Conservation (phyloP, 2,329 filamentous ascomycete species). For the Lasiodiplodia gonubiensis region DNA sequence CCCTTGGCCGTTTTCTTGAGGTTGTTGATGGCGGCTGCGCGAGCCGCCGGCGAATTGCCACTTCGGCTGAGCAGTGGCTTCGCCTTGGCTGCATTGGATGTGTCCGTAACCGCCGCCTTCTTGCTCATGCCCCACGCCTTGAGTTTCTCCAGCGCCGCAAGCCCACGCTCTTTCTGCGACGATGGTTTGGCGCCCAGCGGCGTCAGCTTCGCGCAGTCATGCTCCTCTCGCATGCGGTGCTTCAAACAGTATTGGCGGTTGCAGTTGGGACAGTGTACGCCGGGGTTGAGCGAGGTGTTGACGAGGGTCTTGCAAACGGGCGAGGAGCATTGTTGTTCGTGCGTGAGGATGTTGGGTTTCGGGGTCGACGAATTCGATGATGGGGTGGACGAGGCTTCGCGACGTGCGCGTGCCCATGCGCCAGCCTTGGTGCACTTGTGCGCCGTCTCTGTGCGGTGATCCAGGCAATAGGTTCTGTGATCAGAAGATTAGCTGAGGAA, state of each 20-base stretch:
- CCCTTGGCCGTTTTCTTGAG: slow-evolving; percentile 91
- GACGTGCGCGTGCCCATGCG: slow-evolving; percentile 62
- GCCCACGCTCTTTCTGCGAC: slow-evolving; percentile 67
- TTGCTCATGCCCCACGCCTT: slow-evolving; percentile 81
- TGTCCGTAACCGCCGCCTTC: slow-evolving; percentile 68
- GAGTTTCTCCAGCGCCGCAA: slow-evolving; percentile 76
- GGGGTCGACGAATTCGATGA: slow-evolving; percentile 37
- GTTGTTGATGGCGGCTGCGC: slow-evolving; percentile 72
- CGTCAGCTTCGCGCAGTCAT: slow-evolving; percentile 80
- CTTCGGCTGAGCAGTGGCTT: not conserved
- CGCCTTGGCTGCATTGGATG: slow-evolving; percentile 42
- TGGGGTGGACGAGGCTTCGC: slow-evolving; percentile 43
- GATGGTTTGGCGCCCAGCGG: slow-evolving; percentile 60
- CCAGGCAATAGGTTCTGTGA: slow-evolving; percentile 80
- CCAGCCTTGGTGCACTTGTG: slow-evolving; percentile 72
- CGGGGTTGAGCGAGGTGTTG: slow-evolving; percentile 70
- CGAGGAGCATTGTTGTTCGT: slow-evolving; percentile 72
- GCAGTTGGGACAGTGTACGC: slow-evolving; percentile 73
- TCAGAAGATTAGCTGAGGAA: not conserved
- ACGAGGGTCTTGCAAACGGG: slow-evolving; percentile 72
- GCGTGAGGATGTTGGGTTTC: slow-evolving; percentile 63
- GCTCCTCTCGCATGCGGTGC: slow-evolving; percentile 78
- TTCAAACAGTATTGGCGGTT: slow-evolving; percentile 78
- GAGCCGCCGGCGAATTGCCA: slow-evolving; percentile 59
- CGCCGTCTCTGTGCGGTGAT: slow-evolving; percentile 84